Evolutionary conservation across 169 alveolate species (phyloP).

Genomic region (Plasmodium gonderi): DNA sequence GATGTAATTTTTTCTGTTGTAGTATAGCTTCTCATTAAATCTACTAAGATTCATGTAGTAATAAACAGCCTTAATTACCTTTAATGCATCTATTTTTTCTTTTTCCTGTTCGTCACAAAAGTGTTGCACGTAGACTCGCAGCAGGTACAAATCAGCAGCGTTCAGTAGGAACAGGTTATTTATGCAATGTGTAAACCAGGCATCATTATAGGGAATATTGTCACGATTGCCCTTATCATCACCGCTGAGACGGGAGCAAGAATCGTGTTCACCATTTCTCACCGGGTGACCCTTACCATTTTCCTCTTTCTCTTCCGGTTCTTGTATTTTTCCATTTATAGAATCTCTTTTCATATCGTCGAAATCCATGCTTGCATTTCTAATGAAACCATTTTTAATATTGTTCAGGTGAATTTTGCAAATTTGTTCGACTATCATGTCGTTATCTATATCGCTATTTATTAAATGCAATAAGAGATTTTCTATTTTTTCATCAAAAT

Average conservation of each 20-base stretch:
- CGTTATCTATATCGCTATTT: conserved; percentile 59
- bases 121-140: conserved; percentile 54
- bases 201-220: conserved; percentile 21
- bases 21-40: conserved; percentile 45
- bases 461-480: conserved; percentile 26
- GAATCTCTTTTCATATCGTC: not conserved
- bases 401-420: conserved; percentile 40
- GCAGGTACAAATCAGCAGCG: conserved; percentile 46
- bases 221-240: not conserved
- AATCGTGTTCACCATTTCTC: not conserved
- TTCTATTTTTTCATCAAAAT: conserved; percentile 49
- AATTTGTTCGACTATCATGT: conserved; percentile 56
- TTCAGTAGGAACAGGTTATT: conserved; percentile 47
- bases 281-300: too few relatives aligned
- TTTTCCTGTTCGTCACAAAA: conserved; percentile 65
- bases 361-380: not conserved
- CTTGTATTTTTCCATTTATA: too few relatives aligned
- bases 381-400: conserved; percentile 15
- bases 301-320: too few relatives aligned
- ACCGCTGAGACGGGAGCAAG: not conserved
- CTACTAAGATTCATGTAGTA: conserved; percentile 41
- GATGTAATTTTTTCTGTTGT: conserved; percentile 47
- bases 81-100: conserved; percentile 66
- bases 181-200: conserved; percentile 39
- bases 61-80: conserved; percentile 44